Evolutionary conservation across 2,329 filamentous ascomycete species (phyloP).

Genomic region (Aspergillus jensenii): DNA sequence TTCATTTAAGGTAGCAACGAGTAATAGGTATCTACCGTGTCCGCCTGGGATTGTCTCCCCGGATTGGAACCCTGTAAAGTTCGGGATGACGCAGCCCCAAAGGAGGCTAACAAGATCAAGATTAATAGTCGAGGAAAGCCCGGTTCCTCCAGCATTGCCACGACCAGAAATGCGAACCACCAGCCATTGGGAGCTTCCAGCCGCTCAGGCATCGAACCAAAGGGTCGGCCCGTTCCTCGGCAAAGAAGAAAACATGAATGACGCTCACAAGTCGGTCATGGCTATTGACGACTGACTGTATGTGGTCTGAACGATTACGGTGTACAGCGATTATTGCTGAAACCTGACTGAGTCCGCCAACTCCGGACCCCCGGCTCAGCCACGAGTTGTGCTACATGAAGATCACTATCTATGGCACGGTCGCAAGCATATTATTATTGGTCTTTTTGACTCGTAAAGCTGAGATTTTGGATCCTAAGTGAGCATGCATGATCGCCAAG

Average conservation of each 20-base stretch:
- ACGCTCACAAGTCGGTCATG: not conserved
- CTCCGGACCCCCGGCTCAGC: not conserved
- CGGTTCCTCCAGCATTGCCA: not conserved
- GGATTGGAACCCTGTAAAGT: not conserved
- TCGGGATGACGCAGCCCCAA: not conserved
- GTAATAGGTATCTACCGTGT: no score
- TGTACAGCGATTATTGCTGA: not conserved
- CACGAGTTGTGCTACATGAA: not conserved
- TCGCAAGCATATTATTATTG: not conserved
- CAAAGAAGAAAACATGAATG: not conserved
- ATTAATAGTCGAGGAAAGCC: not conserved
- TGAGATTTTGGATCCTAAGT: not conserved
- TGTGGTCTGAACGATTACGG: not conserved
- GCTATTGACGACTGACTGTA: no score
- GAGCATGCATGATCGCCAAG: not conserved
- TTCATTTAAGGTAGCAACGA: not conserved
- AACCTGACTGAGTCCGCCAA: not conserved
- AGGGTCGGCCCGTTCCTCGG: slow-evolving; percentile 13
- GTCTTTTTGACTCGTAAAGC: not conserved
- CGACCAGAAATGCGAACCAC: not conserved
- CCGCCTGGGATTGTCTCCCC: no score
- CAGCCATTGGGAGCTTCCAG: not conserved
- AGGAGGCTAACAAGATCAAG: not conserved
- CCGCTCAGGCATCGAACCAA: slow-evolving; percentile 1
- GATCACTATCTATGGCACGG: not conserved